Conservation (phyloP, 768 basidiomycete species). For the Boletales sp. region DNA sequence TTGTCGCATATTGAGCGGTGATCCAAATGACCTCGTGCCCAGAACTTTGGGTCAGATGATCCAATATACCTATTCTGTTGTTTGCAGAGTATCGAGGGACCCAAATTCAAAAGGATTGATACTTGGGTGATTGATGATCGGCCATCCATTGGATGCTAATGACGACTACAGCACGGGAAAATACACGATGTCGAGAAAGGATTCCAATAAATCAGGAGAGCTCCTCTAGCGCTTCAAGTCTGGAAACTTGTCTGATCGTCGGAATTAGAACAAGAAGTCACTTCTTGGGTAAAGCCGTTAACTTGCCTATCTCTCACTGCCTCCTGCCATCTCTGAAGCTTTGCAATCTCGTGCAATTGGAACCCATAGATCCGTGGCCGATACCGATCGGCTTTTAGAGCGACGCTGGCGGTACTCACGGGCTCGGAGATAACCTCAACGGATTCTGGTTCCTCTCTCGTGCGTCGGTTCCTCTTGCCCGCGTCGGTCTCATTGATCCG, state of each 20-base stretch:
- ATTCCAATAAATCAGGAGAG: conserved; percentile 18
- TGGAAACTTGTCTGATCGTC: conserved; percentile 40
- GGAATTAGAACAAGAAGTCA: conserved; percentile 3
- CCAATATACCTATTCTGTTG: no score
- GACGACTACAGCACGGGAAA: conserved; percentile 7
- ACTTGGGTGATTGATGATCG: not conserved
- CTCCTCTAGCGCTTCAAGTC: conserved; percentile 47
- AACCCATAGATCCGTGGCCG: conserved; percentile 96
- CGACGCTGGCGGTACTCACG: conserved; percentile 75
- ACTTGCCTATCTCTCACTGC: conserved; percentile 78
- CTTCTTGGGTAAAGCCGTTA: not conserved
- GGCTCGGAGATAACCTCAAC: conserved; percentile 59
- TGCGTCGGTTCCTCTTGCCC: conserved; percentile 41
- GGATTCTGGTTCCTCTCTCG: conserved; percentile 50
- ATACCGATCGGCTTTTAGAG: conserved; percentile 88
- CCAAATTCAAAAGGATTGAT: not conserved
- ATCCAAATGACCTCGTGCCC: no score
- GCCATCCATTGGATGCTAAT: not conserved
- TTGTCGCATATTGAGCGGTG: no score
- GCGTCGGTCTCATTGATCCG: conserved; percentile 28
- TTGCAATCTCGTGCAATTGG: conserved; percentile 91
- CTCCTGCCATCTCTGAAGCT: conserved; percentile 93
- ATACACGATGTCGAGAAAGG: not conserved
- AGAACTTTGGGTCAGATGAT: no score
- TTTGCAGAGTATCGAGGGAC: not conserved